Conservation (phyloP, 1,284 basidiomycete genomes). For the Puccinia coronata region DNA sequence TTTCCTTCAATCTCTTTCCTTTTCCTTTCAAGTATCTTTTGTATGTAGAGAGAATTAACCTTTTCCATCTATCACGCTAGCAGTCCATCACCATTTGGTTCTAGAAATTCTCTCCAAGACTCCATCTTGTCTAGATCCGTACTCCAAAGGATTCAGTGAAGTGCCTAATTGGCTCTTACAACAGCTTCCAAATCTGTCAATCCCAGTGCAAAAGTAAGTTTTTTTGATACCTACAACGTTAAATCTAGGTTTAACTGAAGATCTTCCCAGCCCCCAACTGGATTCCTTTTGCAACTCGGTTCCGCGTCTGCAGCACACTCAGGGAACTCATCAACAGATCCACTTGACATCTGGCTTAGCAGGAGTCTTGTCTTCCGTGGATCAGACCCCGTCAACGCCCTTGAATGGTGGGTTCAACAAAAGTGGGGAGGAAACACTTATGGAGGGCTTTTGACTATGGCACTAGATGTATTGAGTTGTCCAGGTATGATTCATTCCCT, state of each 20-base stretch:
- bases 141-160: too few relatives aligned
- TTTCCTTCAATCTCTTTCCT: too few relatives aligned
- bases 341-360: background rate
- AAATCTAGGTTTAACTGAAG: background rate
- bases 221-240: too few relatives aligned
- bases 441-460: background rate
- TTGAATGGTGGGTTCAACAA: background rate
- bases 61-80: too few relatives aligned
- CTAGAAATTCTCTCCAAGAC: too few relatives aligned
- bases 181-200: background rate
- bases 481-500: background rate
- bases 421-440: background rate
- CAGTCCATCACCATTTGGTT: too few relatives aligned
- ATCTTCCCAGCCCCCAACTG: background rate
- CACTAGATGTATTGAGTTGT: slow-evolving; percentile 13
- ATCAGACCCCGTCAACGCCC: background rate
- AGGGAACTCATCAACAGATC: background rate
- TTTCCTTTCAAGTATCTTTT: too few relatives aligned
- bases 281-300: background rate
- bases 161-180: too few relatives aligned
- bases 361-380: background rate
- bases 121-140: too few relatives aligned
- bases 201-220: background rate
- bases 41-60: too few relatives aligned
- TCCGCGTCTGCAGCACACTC: slow-evolving; percentile 6